Conservation (phyloP, 805 yeast species). For the Candida pseudoglaebosa region DNA sequence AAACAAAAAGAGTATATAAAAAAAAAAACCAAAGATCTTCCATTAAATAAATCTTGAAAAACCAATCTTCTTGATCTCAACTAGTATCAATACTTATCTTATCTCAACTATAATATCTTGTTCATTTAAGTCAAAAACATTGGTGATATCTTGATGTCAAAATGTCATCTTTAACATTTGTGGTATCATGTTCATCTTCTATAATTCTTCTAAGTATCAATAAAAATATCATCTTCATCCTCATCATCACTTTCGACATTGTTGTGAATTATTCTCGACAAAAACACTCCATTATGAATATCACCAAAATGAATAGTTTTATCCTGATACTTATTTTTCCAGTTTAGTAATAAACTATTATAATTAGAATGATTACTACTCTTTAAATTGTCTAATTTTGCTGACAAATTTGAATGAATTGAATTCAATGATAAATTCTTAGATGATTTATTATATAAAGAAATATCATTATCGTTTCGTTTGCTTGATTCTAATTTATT, state of each 20-base stretch:
- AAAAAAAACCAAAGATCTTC: too few relatives aligned
- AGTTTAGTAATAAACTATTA: slow-evolving; percentile 1
- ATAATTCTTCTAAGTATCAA: slow-evolving; percentile 19
- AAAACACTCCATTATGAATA: slow-evolving; percentile 3
- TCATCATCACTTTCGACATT: slow-evolving; percentile 7
- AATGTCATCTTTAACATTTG: too few relatives aligned
- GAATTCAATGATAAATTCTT: neutral
- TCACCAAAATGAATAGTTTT: slow-evolving; percentile 4
- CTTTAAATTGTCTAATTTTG: neutral
- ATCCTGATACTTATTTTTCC: slow-evolving; percentile 5
- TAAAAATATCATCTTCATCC: slow-evolving; percentile 19
- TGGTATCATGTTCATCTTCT: too few relatives aligned
- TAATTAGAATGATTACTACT: neutral
- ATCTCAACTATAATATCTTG: too few relatives aligned
- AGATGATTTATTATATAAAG: neutral
- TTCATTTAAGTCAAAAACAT: too few relatives aligned
- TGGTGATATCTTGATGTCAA: too few relatives aligned
- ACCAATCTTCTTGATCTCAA: neutral
- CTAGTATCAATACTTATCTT: too few relatives aligned
- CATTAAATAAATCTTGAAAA: too few relatives aligned
- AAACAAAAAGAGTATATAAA: too few relatives aligned
- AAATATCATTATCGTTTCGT: neutral
- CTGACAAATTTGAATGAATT: neutral
- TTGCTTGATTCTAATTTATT: slow-evolving; percentile 19
- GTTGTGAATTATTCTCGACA: slow-evolving; percentile 4